These are phyloP conservation scores for Collariella sp. DNA, from an alignment of 495 filamentous ascomycete species.

Conservation along the genomic window DNA sequence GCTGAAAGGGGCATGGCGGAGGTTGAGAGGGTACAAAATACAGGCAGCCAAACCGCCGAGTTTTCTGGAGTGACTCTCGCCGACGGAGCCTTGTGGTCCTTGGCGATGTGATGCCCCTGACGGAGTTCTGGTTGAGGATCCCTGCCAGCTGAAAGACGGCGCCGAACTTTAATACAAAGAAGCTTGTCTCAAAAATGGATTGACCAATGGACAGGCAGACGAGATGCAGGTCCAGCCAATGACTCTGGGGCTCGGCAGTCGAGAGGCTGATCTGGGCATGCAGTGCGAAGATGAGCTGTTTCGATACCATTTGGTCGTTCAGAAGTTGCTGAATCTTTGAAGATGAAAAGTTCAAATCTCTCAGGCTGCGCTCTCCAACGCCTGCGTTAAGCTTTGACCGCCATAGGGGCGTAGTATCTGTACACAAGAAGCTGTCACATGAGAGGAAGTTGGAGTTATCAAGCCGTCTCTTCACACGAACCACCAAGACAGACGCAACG, in stretches of 20 bases:
- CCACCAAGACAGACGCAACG: no score
- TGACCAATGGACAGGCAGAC: constrained; percentile 4
- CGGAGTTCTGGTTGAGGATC: not conserved
- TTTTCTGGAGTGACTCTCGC: not conserved
- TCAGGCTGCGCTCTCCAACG: no score
- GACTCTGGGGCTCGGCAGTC: not conserved
- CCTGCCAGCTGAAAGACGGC: constrained; percentile 15
- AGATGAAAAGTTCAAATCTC: no score
- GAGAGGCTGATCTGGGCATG: constrained; percentile 14
- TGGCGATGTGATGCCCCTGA: constrained; percentile 3
- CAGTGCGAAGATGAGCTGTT: constrained; percentile 1
- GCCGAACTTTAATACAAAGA: not conserved
- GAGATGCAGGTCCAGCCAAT: not conserved
- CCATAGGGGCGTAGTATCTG: no score
- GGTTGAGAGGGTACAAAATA: not conserved
- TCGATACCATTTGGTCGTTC: not conserved
- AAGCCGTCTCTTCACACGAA: no score
- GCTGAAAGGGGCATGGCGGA: constrained; percentile 4
- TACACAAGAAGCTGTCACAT: no score
- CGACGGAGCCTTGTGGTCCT: not conserved
- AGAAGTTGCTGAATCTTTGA: no score
- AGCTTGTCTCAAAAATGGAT: not conserved
- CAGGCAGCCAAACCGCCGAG: not conserved
- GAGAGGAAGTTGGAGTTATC: no score
- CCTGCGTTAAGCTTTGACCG: no score